phyloP scores from a whole-genome alignment of 768 basidiomycete species.

The Termitomyces sp. region DNA sequence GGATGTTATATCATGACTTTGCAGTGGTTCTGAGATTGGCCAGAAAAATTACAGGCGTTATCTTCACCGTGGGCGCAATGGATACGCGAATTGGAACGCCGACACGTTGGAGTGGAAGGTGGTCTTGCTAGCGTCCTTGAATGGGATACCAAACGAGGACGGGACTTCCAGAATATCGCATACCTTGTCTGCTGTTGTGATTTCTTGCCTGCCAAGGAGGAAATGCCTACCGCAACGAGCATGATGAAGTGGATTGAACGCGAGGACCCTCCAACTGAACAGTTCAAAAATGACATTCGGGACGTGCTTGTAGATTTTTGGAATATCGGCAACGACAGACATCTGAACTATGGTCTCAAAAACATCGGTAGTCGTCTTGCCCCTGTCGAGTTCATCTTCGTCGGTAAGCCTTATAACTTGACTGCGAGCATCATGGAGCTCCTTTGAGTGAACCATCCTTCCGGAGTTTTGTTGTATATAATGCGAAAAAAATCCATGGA shows the following conservation, averaged over 20 bases:
- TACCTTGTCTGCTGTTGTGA: constrained; percentile 67
- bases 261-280: constrained; percentile 33
- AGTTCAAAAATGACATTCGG: constrained; percentile 51
- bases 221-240: constrained; percentile 47
- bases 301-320: constrained; percentile 49
- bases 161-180: constrained; percentile 72
- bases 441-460: neutral
- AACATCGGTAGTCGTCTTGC: constrained; percentile 57
- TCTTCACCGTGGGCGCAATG: constrained; percentile 65
- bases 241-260: constrained; percentile 49
- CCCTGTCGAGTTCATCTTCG: constrained; percentile 76
- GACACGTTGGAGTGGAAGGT: constrained; percentile 51
- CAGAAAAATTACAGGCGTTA: constrained; percentile 80
- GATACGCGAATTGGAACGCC: constrained; percentile 53
- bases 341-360: constrained; percentile 43
- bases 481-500: constrained; percentile 38
- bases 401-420: constrained; percentile 42
- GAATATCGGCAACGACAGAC: constrained; percentile 38
- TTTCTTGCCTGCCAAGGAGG: constrained; percentile 39
- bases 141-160: constrained; percentile 66
- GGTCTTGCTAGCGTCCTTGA: constrained; percentile 53
- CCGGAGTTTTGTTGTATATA: constrained; percentile 64
- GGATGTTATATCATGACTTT: neutral
- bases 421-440: neutral
- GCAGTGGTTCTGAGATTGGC: neutral